Evolutionary conservation across 2,329 filamentous ascomycete genomes (phyloP).

Genomic region (Cladophialophora immunda): DNA sequence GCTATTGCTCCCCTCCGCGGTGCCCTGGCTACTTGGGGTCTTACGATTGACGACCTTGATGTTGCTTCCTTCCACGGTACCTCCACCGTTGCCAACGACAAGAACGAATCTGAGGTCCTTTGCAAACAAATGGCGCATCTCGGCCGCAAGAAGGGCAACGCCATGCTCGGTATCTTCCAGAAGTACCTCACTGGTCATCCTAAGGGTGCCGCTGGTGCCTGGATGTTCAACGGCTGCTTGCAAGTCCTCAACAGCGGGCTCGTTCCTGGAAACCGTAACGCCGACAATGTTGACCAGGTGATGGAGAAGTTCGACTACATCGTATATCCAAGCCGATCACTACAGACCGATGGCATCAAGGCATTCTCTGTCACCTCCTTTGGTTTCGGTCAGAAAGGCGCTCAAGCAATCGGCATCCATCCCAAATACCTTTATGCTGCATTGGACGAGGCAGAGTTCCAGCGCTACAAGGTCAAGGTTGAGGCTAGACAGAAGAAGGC

Average conservation of each 20-base stretch:
- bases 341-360: constrained; percentile 98
- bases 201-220: constrained; percentile 98
- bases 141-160: constrained; percentile 95
- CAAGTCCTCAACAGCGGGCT: constrained; percentile 94
- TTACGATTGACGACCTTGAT: constrained; percentile 93
- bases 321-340: constrained; percentile 91
- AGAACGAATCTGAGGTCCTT: constrained; percentile 98
- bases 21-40: constrained; percentile 95
- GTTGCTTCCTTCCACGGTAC: constrained; percentile 99
- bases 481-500: constrained; percentile 96
- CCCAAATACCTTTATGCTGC: constrained; percentile 94
- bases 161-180: constrained; percentile 96
- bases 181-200: constrained; percentile 99
- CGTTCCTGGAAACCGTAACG: constrained; percentile 96
- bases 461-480: constrained; percentile 85
- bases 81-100: constrained; percentile 98
- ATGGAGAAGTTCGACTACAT: constrained; percentile 99
- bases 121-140: constrained; percentile 96
- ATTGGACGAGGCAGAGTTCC: constrained; percentile 86
- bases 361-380: constrained; percentile 99
- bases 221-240: constrained; percentile 99
- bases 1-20: constrained; percentile 94
- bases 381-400: constrained; percentile 98
- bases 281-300: constrained; percentile 93
- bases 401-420: constrained; percentile 95